Conservation (phyloP, 768 basidiomycete genomes). For the Leucogyrophana mollusca region DNA sequence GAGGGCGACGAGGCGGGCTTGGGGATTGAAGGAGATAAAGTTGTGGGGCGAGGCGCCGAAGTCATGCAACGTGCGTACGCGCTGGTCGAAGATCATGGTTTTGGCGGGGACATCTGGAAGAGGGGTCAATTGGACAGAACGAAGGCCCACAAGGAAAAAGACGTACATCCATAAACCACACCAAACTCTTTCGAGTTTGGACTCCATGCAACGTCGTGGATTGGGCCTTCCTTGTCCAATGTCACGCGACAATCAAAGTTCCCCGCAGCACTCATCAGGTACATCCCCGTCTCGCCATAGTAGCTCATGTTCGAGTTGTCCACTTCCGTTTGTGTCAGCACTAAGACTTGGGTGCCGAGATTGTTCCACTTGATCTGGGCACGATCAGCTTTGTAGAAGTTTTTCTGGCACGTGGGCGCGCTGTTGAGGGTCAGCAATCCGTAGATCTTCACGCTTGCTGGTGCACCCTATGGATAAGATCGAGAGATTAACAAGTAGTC, state of each 20-base stretch:
- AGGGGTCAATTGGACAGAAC: background rate
- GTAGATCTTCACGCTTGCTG: constrained; percentile 85
- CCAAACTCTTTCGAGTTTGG: constrained; percentile 97
- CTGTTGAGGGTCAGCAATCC: constrained; percentile 59
- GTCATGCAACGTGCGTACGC: constrained; percentile 84
- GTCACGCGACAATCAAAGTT: constrained; percentile 90
- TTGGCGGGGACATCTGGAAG: constrained; percentile 90
- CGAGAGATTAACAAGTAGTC: background rate
- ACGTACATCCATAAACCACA: constrained; percentile 94
- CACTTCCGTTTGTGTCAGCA: constrained; percentile 94
- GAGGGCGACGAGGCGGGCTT: constrained; percentile 82
- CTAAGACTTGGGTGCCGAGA: constrained; percentile 86
- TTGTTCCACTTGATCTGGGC: constrained; percentile 95
- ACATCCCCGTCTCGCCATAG: constrained; percentile 96
- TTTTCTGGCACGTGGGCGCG: constrained; percentile 82
- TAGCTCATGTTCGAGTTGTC: constrained; percentile 97
- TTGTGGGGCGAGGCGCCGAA: constrained; percentile 91
- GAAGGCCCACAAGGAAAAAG: background rate
- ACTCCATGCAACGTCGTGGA: constrained; percentile 96
- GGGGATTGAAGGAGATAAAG: constrained; percentile 92
- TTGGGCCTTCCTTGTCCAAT: constrained; percentile 94
- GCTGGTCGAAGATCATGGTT: constrained; percentile 86
- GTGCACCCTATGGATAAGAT: constrained; percentile 60
- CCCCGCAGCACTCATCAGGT: constrained; percentile 87
- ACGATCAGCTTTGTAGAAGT: constrained; percentile 94